Base-by-base conservation (phyloP, 2,329 filamentous ascomycete genomes). In the Cordyceps tenuipes region DNA sequence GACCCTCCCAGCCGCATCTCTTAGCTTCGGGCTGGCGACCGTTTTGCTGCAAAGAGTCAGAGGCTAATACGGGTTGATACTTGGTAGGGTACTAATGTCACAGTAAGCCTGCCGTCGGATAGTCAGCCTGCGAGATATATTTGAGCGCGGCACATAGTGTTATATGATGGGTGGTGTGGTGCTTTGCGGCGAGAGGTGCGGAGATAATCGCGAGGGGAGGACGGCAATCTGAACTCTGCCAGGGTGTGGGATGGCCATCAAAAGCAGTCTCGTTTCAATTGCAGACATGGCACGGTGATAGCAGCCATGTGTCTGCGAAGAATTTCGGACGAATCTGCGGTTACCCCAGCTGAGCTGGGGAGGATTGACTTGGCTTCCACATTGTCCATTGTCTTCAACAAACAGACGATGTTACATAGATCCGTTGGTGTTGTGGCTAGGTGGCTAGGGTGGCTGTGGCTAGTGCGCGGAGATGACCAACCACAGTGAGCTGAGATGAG, bases 1-100 rank as follows among this genome's bases (percentile, higher is more conserved):
- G 43, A 48, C 53, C 53, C 53, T 56, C 53, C 53, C 29, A 26
- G 43, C 41, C 26, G 53, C 53, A 48, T 48, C 53, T 39, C 13
- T 48, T 56, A 56, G 53, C 53, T 23, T 31, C 12, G 29, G 36
- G 53, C 53, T 48, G 53, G 41, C n/a, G 41, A 26, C 53, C 41
- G 53, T 21, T 55, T 34, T 55, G 31, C 53, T 55, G 53, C 53
- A 55, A 56, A 43, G 17, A 19, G 39, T n/a, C 12, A 15, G 23
- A 46, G 26, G 31, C 52, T 19, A n/a, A 9, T 19, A 43, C 9
- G 52, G 7, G 17, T 29, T 43, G 19, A 29, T 19, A 34, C n/a
- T 21, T 34, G 51, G 4, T 15, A 43, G 17, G 51, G 34, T 43
- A 13, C n/a, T 43, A 17, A n/a, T 43, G 39, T 15, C 21, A 39